A percentile compares a stretch with the other conserved stretches of the same genome.
phyloP scores from a whole-genome alignment of 345 rosid genomes.

The Noccaea caerulescens region DNA sequence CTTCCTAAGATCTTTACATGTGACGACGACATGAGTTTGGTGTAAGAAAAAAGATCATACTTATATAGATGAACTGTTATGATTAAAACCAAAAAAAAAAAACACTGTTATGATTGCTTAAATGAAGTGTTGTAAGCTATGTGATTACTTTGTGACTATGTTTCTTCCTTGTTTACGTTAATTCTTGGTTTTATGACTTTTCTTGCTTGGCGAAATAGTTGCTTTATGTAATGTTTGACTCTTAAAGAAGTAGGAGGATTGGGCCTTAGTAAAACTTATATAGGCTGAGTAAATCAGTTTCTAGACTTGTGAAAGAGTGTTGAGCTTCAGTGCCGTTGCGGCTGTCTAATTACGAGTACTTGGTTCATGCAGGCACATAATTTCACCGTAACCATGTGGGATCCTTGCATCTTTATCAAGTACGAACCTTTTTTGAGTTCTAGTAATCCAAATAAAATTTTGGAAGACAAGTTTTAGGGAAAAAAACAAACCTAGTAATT shows the following conservation, averaged over 20 bases:
- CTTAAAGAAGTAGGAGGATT: constrained; percentile 3
- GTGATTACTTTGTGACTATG: neutral
- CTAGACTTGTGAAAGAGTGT: constrained; percentile 28
- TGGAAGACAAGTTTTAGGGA: neutral
- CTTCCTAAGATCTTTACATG: constrained; percentile 1
- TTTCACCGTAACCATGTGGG: constrained; percentile 56
- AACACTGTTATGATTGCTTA: constrained; percentile 11
- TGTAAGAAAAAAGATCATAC: neutral
- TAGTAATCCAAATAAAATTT: constrained; percentile 24
- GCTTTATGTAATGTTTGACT: neutral
- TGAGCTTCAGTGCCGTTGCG: constrained; percentile 36
- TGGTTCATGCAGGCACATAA: constrained; percentile 99
- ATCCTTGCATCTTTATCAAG: constrained; percentile 70
- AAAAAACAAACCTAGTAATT: neutral
- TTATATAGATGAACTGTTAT: neutral
- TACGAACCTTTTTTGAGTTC: constrained; percentile 48
- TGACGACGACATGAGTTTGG: neutral
- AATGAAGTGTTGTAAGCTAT: constrained; percentile 5
- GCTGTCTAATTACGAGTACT: constrained; percentile 51
- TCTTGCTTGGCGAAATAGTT: constrained; percentile 13
- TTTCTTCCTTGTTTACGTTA: neutral
- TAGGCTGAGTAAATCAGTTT: constrained; percentile 13
- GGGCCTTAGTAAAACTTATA: neutral
- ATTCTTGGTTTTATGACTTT: constrained; percentile 1
- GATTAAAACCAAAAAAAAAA: no score